Evolutionary conservation across 495 filamentous ascomycete species (phyloP).

Genomic region (Talaromyces adpressus): DNA sequence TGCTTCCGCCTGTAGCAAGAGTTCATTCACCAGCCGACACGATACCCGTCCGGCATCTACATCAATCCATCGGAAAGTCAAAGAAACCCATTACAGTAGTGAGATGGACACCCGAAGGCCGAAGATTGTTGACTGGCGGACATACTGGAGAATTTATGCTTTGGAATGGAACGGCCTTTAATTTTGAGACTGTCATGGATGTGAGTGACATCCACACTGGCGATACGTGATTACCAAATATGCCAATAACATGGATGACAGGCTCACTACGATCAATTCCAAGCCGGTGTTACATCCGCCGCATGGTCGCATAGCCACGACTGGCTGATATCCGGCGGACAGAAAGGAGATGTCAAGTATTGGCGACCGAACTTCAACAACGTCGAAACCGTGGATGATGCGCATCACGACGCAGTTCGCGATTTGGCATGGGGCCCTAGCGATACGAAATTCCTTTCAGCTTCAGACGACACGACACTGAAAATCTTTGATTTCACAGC

Average conservation of each 20-base stretch:
- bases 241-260: slow-evolving; percentile 18
- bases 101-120: slow-evolving; percentile 93
- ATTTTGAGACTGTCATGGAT: slow-evolving; percentile 98
- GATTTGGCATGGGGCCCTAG: slow-evolving; percentile 91
- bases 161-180: slow-evolving; percentile 98
- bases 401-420: slow-evolving; percentile 80
- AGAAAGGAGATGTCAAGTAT: slow-evolving; percentile 93
- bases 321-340: slow-evolving; percentile 93
- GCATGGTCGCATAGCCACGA: slow-evolving; percentile 91
- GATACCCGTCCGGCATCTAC: slow-evolving; percentile 81
- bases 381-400: slow-evolving; percentile 86
- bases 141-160: slow-evolving; percentile 97
- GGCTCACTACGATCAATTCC: slow-evolving; percentile 71
- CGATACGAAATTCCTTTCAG: slow-evolving; percentile 92
- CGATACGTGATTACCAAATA: neutral
- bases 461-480: slow-evolving; percentile 84
- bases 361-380: slow-evolving; percentile 99
- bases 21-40: slow-evolving; percentile 66
- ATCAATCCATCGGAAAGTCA: slow-evolving; percentile 94
- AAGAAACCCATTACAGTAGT: slow-evolving; percentile 98
- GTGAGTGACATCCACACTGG: slow-evolving; percentile 24
- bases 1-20: slow-evolving; percentile 77
- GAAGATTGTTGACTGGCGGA: slow-evolving; percentile 82
- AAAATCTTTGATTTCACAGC: slow-evolving; percentile 97
- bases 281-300: slow-evolving; percentile 76